A percentile compares a stretch with the other conserved stretches of the same genome.
Conservation (phyloP, 2,329 filamentous ascomycete species). For the Nemania sp. region DNA sequence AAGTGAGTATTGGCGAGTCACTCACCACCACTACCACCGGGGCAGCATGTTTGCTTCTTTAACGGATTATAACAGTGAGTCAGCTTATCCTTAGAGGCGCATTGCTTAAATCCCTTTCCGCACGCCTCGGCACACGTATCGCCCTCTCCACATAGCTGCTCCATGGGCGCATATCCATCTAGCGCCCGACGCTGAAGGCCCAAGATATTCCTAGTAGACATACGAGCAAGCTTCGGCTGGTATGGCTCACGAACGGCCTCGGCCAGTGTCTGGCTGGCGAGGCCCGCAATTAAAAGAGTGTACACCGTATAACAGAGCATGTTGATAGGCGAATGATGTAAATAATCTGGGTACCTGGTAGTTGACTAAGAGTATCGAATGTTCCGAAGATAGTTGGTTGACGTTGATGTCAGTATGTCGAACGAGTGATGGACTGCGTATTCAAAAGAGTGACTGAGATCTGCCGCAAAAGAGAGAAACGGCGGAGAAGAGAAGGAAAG, state of each 20-base stretch:
- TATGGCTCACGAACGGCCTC: constrained; percentile 46
- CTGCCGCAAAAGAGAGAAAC: background rate
- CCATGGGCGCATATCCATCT: constrained; percentile 47
- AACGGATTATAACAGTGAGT: constrained; percentile 70
- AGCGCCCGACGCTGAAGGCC: constrained; percentile 42
- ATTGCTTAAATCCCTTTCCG: constrained; percentile 50
- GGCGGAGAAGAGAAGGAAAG: background rate
- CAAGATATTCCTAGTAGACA: constrained; percentile 47
- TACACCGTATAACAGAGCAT: constrained; percentile 45
- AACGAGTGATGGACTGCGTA: constrained; percentile 27
- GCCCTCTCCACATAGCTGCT: constrained; percentile 48
- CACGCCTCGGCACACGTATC: constrained; percentile 53
- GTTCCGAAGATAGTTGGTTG: background rate
- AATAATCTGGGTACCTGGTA: background rate
- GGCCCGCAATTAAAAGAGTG: constrained; percentile 42
- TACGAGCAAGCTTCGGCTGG: constrained; percentile 44
- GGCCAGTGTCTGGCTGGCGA: constrained; percentile 44
- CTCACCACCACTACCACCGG: constrained; percentile 67
- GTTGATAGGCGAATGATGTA: constrained; percentile 1
- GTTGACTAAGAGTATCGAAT: constrained; percentile 7
- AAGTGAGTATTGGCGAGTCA: constrained; percentile 39
- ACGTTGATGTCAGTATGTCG: background rate
- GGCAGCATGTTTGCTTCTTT: constrained; percentile 67
- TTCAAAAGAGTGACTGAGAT: constrained; percentile 18
- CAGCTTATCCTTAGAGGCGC: constrained; percentile 55